Evolutionary conservation across 768 basidiomycete species (phyloP), one percentile per base, ranked within the genome.

Genomic region (Tricholoma terreum): DNA sequence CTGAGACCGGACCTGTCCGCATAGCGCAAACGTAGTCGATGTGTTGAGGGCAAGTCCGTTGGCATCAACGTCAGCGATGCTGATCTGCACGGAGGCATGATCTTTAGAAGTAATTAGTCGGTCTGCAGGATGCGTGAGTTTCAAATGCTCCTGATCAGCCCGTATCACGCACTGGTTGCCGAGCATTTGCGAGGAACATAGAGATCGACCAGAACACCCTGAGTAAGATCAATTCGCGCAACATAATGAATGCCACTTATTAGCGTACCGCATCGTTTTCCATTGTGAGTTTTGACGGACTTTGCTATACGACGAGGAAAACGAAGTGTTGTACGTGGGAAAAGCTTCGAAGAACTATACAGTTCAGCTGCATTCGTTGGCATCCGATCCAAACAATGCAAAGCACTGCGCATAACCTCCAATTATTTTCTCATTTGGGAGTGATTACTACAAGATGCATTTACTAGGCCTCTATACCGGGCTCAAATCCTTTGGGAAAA

Each of bases 111-210:
- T 98, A 79, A 99, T 98, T 70, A 99, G 82, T 65, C 96, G 94
- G 86, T 95, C 94, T 97, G 58, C 21, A 63, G 57, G 50, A 36
- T 42, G 14, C 21, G 49, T 56, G 12, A 35, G 61, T 35, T 55
- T 55, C 24, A 46, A 14, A 48, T 49, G 36, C 52, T 43, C 35
- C 40, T 19, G 24, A n/a, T 11, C 31, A 24, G 3, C 22, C 34
- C 55, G 42, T 21, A 52, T 8, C 19, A 54, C 92, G 72, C 71
- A 97, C 94, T 95, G 67, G 94, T 96, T 54, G 95, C 94, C 72
- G 94, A 86, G 76, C 97, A 98, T 78, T 98, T 98, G 84, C 97
- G 92, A 77, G 97, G 97, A 71, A 98, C 95, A 81, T 99, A 99
- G 78, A 99, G 94, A 84, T 98, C 97, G 72, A 99, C 97, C 75